These are phyloP conservation scores for Citrullus mucosospermus DNA, from an alignment of 306 rosid genomes.

Conservation along the genomic window DNA sequence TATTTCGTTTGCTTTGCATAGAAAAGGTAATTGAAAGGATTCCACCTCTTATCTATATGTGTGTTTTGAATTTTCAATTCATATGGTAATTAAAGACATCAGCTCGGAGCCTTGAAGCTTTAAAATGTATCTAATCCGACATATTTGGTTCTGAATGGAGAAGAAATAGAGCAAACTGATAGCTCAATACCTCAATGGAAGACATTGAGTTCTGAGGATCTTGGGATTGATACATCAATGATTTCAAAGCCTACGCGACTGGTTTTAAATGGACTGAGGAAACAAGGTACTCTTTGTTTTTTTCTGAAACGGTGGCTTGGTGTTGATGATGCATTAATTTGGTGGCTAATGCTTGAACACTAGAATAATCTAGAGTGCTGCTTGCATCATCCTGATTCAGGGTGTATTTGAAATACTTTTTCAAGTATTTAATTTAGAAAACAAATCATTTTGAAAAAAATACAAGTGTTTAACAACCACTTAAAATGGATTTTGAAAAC, in stretches of 20 bases:
- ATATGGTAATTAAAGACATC: background rate
- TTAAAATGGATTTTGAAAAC: too few species aligned
- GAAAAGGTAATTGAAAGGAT: background rate
- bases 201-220: conserved; percentile 17
- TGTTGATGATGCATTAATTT: background rate
- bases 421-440: too few species aligned
- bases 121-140: background rate
- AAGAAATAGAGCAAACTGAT: background rate
- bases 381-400: background rate
- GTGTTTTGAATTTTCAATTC: background rate
- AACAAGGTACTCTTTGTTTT: conserved; percentile 10
- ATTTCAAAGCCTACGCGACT: conserved; percentile 20
- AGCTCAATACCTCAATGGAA: conserved; percentile 17
- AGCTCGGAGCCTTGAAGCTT: background rate
- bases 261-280: conserved; percentile 17
- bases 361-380: background rate
- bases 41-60: background rate
- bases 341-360: background rate
- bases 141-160: background rate
- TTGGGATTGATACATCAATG: conserved; percentile 21
- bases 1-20: background rate
- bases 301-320: background rate
- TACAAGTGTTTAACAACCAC: too few species aligned
- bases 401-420: too few species aligned
- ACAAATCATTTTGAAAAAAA: too few species aligned